These are phyloP conservation scores for Ustilago sp. DNA, from an alignment of 1,284 basidiomycete species.

Conservation along the genomic window DNA sequence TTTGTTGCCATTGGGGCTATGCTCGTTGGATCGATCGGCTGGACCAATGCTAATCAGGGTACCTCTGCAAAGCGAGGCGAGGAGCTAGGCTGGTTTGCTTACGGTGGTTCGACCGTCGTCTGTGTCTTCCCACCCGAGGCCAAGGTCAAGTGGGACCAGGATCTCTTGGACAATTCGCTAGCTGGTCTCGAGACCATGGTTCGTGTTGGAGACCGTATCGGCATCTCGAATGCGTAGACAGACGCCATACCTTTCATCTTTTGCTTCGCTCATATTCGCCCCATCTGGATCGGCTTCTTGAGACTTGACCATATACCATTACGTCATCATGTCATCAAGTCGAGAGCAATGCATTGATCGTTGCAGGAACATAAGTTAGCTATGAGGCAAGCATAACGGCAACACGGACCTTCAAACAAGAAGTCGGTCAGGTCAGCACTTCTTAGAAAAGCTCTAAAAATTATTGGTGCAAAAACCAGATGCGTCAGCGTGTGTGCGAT, in stretches of 20 bases:
- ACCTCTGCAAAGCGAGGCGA: slow-evolving; percentile 82
- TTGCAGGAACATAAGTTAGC: no score
- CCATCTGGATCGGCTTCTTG: no score
- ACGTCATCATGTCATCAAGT: background rate
- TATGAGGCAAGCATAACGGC: no score
- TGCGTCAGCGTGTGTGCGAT: no score
- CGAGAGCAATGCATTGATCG: no score
- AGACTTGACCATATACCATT: no score
- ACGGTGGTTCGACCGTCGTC: slow-evolving; percentile 62
- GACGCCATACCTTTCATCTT: background rate
- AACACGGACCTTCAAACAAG: no score
- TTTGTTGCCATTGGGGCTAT: slow-evolving; percentile 71
- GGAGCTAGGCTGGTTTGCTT: slow-evolving; percentile 78
- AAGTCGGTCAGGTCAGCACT: no score
- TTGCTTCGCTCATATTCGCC: background rate
- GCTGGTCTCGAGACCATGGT: slow-evolving; percentile 80
- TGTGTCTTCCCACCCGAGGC: slow-evolving; percentile 47
- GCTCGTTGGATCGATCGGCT: slow-evolving; percentile 77
- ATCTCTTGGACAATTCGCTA: slow-evolving; percentile 80
- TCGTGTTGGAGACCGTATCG: slow-evolving; percentile 72
- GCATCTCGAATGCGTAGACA: slow-evolving; percentile 30
- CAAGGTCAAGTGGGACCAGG: slow-evolving; percentile 86
- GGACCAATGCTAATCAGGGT: slow-evolving; percentile 81
- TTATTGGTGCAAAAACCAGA: no score
- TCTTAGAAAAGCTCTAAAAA: no score